phyloP scores from a whole-genome alignment of 192 early-diverging fungal species.

The Podila horticola region DNA sequence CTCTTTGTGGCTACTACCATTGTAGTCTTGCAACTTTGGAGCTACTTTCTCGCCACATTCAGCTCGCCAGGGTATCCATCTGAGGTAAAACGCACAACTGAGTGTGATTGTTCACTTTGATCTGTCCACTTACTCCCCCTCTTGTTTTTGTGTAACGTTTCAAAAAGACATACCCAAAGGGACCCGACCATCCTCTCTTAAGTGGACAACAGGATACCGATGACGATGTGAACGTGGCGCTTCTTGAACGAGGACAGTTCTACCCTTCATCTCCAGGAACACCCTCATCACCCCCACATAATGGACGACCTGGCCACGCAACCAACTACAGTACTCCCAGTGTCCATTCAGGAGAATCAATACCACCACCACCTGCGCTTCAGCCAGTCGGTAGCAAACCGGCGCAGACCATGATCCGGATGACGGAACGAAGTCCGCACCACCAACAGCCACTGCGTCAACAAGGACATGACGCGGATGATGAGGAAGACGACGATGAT shows the following conservation, averaged over 20 bases:
- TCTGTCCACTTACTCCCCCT: not conserved
- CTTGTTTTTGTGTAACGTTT: not conserved
- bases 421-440: constrained; percentile 10
- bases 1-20: constrained; percentile 8
- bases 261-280: constrained; percentile 22
- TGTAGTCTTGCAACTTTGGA: constrained; percentile 39
- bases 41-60: constrained; percentile 45
- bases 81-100: constrained; percentile 17
- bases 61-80: constrained; percentile 43
- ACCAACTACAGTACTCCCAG: not conserved
- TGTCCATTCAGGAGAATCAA: not conserved
- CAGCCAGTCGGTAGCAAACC: constrained; percentile 1
- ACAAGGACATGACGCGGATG: constrained; percentile 14
- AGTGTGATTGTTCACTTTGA: not conserved
- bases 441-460: not conserved
- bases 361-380: constrained; percentile 14
- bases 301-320: constrained; percentile 5
- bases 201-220: constrained; percentile 23
- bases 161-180: constrained; percentile 4
- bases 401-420: constrained; percentile 6
- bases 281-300: constrained; percentile 5
- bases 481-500: constrained; percentile 16
- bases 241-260: constrained; percentile 36
- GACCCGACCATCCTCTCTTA: not conserved
- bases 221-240: constrained; percentile 20